Percentiles rank a stretch among this genome's conserved stretches.
Conservation (phyloP, 2,329 filamentous ascomycete species). For the Neurospora sp. region DNA sequence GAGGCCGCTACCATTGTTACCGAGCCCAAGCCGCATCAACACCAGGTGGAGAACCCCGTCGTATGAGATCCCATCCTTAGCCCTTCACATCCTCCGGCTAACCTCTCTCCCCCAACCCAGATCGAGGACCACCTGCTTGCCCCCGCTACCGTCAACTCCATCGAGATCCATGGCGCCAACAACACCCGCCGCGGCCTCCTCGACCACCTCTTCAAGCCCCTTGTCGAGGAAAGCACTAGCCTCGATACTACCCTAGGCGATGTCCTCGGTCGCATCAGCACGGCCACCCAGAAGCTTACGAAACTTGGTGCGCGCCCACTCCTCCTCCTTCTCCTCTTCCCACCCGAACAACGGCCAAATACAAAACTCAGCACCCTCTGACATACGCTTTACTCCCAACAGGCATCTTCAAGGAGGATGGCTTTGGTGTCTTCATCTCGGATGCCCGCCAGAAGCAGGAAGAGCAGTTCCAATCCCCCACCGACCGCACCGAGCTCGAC, state of each 20-base stretch:
- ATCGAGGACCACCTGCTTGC: conserved; percentile 75
- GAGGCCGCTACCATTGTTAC: conserved; percentile 1
- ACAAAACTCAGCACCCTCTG: neutral
- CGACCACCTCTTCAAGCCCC: conserved; percentile 66
- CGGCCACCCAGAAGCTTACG: conserved; percentile 63
- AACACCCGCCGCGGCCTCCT: conserved; percentile 82
- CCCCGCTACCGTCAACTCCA: conserved; percentile 77
- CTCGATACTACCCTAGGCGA: conserved; percentile 69
- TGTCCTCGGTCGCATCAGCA: conserved; percentile 62
- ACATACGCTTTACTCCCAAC: conserved; percentile 3
- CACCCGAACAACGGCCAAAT: neutral
- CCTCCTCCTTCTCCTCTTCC: neutral
- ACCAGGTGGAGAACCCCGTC: conserved; percentile 6
- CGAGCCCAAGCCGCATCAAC: neutral
- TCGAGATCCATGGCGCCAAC: conserved; percentile 72
- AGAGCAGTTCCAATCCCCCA: conserved; percentile 51
- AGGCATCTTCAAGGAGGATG: conserved; percentile 82
- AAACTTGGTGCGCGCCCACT: conserved; percentile 49
- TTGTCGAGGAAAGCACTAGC: conserved; percentile 60
- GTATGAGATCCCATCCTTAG: conserved; percentile 4
- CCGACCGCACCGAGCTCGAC: conserved; percentile 68
- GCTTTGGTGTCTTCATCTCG: conserved; percentile 75
- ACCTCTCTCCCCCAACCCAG: conserved; percentile 30
- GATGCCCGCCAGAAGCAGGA: conserved; percentile 51
- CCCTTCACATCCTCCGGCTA: neutral